Conservation (phyloP, 1,139 yeast species). For the Candida buenavistaensis region DNA sequence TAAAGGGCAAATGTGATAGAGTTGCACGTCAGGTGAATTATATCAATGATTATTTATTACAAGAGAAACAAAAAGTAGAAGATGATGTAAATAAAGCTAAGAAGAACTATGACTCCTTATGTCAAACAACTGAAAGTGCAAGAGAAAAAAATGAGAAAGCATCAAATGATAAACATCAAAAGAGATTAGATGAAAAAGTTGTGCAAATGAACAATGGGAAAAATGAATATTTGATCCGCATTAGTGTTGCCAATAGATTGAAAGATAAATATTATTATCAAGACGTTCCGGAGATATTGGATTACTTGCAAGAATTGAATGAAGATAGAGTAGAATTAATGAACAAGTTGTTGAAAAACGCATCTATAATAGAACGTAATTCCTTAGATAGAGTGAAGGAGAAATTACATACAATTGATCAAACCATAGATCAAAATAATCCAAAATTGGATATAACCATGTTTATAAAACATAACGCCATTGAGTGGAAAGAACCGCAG, state of each 20-base stretch:
- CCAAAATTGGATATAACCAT: constrained; percentile 81
- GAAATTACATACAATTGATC: constrained; percentile 53
- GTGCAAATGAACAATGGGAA: constrained; percentile 84
- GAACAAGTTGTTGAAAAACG: constrained; percentile 68
- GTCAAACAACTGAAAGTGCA: constrained; percentile 78
- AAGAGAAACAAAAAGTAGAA: constrained; percentile 60
- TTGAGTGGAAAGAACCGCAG: constrained; percentile 80
- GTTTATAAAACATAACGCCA: constrained; percentile 84
- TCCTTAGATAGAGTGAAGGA: constrained; percentile 54
- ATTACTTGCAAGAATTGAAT: constrained; percentile 80
- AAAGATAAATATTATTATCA: constrained; percentile 93
- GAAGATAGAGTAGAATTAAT: constrained; percentile 74
- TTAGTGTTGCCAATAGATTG: constrained; percentile 82
- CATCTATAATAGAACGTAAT: constrained; percentile 63
- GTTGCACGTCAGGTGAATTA: constrained; percentile 57
- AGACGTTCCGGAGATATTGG: constrained; percentile 89
- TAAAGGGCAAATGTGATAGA: constrained; percentile 54
- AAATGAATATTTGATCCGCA: constrained; percentile 76
- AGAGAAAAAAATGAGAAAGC: constrained; percentile 69
- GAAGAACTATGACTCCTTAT: constrained; percentile 72
- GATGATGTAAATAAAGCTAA: constrained; percentile 73
- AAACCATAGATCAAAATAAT: constrained; percentile 65
- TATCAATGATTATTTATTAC: constrained; percentile 57
- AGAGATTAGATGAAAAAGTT: constrained; percentile 62
- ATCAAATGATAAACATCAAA: constrained; percentile 57